phyloP scores from a whole-genome alignment of 2,329 filamentous ascomycete species.

The Annulohypoxylon truncatum region DNA sequence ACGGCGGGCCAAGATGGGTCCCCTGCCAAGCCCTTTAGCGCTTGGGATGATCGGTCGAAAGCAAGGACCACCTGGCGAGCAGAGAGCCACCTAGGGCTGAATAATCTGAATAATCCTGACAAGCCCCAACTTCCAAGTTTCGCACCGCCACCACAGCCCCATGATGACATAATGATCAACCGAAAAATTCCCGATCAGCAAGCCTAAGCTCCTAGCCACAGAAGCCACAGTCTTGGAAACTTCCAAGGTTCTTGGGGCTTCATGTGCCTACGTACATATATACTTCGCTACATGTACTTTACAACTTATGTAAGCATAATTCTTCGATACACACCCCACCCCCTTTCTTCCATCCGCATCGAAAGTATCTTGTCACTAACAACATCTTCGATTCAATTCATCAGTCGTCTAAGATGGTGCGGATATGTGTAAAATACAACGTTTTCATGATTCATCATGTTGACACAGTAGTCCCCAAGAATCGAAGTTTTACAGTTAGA shows the following conservation, averaged over 20 bases:
- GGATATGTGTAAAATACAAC: neutral
- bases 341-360: neutral
- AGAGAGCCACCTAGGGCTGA: conserved; percentile 34
- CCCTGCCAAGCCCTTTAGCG: conserved; percentile 42
- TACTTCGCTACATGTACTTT: neutral
- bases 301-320: neutral
- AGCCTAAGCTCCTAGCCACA: neutral
- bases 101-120: conserved; percentile 10
- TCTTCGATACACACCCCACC: neutral
- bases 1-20: conserved; percentile 36
- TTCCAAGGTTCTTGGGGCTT: neutral
- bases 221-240: neutral
- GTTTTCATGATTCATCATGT: no score
- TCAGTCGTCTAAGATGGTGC: neutral
- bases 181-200: neutral
- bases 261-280: neutral
- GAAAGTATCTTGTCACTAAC: neutral
- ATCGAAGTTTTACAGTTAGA: neutral
- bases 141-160: conserved; percentile 29
- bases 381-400: neutral
- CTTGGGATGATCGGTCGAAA: conserved; percentile 12
- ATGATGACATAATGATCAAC: neutral
- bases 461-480: no score
- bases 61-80: conserved; percentile 27
- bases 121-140: neutral